A percentile compares a stretch with the other conserved stretches of the same genome.
Evolutionary conservation across 1,139 yeast genomes (phyloP).

Genomic region (Candida buenavistaensis): DNA sequence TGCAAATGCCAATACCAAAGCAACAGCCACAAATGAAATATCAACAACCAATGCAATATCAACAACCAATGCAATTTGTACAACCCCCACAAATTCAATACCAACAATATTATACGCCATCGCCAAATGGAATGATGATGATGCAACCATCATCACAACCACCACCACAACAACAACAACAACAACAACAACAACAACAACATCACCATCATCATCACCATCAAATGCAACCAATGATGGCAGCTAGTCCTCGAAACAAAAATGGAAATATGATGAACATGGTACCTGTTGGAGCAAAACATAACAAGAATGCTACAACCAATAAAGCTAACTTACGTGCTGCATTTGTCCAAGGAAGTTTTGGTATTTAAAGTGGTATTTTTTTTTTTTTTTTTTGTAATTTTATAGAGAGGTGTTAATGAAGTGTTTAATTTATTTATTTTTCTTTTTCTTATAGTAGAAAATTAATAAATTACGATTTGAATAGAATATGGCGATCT

Average conservation of each 20-base stretch:
- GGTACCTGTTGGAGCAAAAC: slow-evolving; percentile 37
- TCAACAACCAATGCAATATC: slow-evolving; percentile 6
- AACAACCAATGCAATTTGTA: slow-evolving; percentile 15
- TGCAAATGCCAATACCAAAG: not conserved
- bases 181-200: slow-evolving; percentile 7
- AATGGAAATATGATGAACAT: slow-evolving; percentile 31
- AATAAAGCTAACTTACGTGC: slow-evolving; percentile 44
- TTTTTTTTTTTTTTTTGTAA: not conserved
- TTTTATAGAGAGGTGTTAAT: too few species aligned
- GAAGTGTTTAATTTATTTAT: too few species aligned
- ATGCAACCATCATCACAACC: not conserved
- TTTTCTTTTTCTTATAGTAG: too few species aligned
- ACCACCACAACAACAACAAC: too few species aligned
- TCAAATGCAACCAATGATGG: slow-evolving; percentile 13
- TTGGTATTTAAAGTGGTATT: slow-evolving; percentile 29
- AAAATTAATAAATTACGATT: too few species aligned
- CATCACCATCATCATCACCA: too few species aligned
- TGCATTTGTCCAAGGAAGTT: slow-evolving; percentile 41
- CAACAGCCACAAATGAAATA: not conserved
- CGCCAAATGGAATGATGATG: slow-evolving; percentile 1
- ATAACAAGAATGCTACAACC: slow-evolving; percentile 33
- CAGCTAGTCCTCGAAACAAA: slow-evolving; percentile 14
- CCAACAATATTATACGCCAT: slow-evolving; percentile 6
- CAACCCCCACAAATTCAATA: slow-evolving; percentile 2
- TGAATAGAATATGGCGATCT: too few species aligned